Conservation (phyloP, 768 basidiomycete species). For the Trametes gibbosa region DNA sequence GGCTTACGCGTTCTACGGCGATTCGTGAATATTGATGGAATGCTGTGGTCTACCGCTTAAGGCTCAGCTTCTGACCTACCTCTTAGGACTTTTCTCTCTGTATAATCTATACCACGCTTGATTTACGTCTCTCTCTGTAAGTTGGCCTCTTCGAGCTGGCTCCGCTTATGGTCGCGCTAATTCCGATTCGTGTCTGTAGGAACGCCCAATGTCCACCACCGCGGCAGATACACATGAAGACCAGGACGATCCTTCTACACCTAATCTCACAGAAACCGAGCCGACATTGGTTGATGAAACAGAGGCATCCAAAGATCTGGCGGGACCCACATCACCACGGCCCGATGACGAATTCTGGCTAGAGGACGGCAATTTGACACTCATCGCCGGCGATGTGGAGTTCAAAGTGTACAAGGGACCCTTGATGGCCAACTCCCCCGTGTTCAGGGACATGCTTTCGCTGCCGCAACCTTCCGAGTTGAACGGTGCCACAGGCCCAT, state of each 20-base stretch:
- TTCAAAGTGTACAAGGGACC: constrained; percentile 26
- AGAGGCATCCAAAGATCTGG: neutral
- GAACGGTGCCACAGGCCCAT: neutral
- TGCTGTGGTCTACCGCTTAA: too few species aligned
- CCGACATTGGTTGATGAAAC: neutral
- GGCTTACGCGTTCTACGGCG: too few species aligned
- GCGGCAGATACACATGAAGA: too few species aligned
- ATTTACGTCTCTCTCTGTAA: too few species aligned
- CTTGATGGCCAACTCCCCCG: constrained; percentile 22
- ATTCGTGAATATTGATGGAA: too few species aligned
- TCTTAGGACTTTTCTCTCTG: too few species aligned
- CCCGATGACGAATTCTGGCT: constrained; percentile 27
- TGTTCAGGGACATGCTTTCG: constrained; percentile 27
- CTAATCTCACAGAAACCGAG: neutral
- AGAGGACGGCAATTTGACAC: constrained; percentile 28
- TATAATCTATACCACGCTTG: too few species aligned
- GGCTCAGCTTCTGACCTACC: too few species aligned
- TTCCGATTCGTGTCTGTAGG: too few species aligned
- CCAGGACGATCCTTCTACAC: neutral
- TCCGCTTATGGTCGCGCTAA: too few species aligned
- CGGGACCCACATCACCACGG: neutral
- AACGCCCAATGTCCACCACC: neutral
- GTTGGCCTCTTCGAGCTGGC: too few species aligned
- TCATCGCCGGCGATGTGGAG: constrained; percentile 24
- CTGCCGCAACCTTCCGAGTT: constrained; percentile 12